Base-by-base conservation (phyloP, 2,329 filamentous ascomycete genomes). In the Decorospora gaudefroyi region DNA sequence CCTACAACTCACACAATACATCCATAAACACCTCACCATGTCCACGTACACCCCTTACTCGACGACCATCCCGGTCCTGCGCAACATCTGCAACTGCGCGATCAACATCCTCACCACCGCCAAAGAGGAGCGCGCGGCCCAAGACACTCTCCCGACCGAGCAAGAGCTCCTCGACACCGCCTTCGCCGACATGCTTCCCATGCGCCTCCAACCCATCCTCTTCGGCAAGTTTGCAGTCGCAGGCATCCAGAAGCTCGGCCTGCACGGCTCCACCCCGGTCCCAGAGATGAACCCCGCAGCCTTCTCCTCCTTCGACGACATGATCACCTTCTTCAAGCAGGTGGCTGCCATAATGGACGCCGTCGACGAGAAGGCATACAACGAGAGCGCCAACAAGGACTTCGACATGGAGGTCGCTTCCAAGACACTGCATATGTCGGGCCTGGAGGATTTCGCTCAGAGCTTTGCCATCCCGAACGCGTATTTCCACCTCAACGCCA, bases 401-500 rank as follows among this genome's bases (percentile, higher is more conserved):
- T 23, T 51, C 22, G 53, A 60, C 2, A 16, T 61, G 5, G 16
- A 12, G 3, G 3, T 61, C 3, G 40, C 35, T 6, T 38, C 29
- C 35, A 48, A 46, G 29, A 49, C 47, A 2, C 29, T 61, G 19
- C 29, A 48, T 2, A 53, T 60, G 41, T 48, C 42, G 16, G 39
- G 46, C 3, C 19, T 56, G n/a, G 45, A 39, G 8, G 53, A 55
- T 17, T 55, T 48, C 26, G 44, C 46, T n/a, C 40, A 46, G 25
- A 22, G 37, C 19, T 61, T 60, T 21, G 47, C 40, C 4, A 23
- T 61, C 4, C 58, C 58, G 10, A 61, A 61, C 46, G 33, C 48
- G 27, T 61, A 55, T 27, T 61, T 61, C 40, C 56, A 61, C 32
- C 46, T 60, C 19, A 61, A 59, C 31, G 40, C 54, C 10, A 56